Evolutionary conservation across 164 flowering plant species (phyloP).

Genomic region (Sedum album): DNA sequence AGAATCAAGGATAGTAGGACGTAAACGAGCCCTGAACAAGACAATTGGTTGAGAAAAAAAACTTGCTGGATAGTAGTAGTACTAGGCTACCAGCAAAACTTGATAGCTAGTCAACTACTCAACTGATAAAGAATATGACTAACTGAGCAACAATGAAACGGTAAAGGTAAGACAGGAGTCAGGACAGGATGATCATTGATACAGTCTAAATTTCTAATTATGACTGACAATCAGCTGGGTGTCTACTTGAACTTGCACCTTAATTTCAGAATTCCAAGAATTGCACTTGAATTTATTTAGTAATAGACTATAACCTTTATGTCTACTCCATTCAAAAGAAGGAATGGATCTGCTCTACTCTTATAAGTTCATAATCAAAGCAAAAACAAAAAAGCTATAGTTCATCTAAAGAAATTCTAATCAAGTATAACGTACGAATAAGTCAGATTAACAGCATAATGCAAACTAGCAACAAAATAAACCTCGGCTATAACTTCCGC

Average conservation of each 20-base stretch:
- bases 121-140: no score
- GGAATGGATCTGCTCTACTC: background rate
- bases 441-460: background rate
- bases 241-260: background rate
- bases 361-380: background rate
- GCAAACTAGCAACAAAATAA: conserved; percentile 1
- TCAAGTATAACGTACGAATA: background rate
- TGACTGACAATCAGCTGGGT: background rate
- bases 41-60: background rate
- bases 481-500: conserved; percentile 75
- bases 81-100: no score
- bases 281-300: background rate
- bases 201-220: no score
- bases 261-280: background rate
- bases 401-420: background rate
- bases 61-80: background rate
- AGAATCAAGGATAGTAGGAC: background rate
- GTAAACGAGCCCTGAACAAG: no score
- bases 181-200: no score
- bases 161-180: no score
- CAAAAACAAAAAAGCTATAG: background rate
- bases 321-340: background rate
- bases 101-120: no score
- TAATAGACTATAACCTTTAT: background rate
- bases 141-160: no score